phyloP scores from a whole-genome alignment of 2,329 filamentous ascomycete species.

The Metarhizium guizhouense region DNA sequence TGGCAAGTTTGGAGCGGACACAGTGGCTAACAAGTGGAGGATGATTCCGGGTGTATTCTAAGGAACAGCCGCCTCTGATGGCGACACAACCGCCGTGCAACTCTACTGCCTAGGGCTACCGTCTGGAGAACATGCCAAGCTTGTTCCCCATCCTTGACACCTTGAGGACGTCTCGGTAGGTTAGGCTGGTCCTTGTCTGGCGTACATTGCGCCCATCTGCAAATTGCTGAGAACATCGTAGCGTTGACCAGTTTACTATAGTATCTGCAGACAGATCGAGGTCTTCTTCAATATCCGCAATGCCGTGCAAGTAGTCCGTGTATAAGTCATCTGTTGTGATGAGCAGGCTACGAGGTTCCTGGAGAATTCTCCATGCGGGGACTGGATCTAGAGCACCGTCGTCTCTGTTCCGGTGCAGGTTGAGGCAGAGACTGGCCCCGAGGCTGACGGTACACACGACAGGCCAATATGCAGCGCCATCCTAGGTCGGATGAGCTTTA shows the following conservation, averaged over 20 bases:
- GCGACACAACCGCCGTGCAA: slow-evolving; percentile 8
- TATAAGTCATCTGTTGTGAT: slow-evolving; percentile 64
- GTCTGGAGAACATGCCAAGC: slow-evolving; percentile 42
- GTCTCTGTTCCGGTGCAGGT: slow-evolving; percentile 59
- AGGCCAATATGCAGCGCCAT: slow-evolving; percentile 77
- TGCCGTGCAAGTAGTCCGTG: slow-evolving; percentile 64
- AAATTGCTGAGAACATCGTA: slow-evolving; percentile 41
- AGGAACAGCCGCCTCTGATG: slow-evolving; percentile 12
- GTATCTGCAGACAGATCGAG: slow-evolving; percentile 49
- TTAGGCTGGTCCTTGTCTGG: slow-evolving; percentile 60
- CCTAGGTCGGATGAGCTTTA: slow-evolving; percentile 35
- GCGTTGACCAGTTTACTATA: slow-evolving; percentile 63
- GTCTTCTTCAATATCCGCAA: slow-evolving; percentile 58
- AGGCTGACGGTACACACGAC: slow-evolving; percentile 89
- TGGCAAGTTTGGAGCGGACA: slow-evolving; percentile 60
- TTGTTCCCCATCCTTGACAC: slow-evolving; percentile 66
- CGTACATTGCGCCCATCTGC: slow-evolving; percentile 47
- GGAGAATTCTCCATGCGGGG: slow-evolving; percentile 54
- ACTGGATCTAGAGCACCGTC: slow-evolving; percentile 46
- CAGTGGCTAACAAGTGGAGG: slow-evolving; percentile 55
- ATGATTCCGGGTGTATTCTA: slow-evolving; percentile 67
- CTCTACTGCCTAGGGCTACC: slow-evolving; percentile 6
- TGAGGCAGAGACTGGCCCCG: slow-evolving; percentile 66
- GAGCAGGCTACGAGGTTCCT: slow-evolving; percentile 75
- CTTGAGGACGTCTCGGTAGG: slow-evolving; percentile 78